Evolutionary conservation across 306 rosid genomes (phyloP), one percentile per base, ranked within the genome.

Genomic region (Dalbergia cochinchinensis): DNA sequence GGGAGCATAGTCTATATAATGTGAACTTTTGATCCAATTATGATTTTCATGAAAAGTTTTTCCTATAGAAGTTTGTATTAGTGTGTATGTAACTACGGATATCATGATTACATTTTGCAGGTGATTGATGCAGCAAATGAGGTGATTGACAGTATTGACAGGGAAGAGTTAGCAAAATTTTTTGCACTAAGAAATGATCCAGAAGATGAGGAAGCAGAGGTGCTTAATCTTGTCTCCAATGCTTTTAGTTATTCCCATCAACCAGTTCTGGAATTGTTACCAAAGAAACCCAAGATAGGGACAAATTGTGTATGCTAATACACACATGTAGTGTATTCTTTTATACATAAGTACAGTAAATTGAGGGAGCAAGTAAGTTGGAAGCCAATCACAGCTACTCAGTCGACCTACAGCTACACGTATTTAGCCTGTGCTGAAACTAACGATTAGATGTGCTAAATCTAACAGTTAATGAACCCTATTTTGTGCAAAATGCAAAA

Each of bases 131-230:
- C 97, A 58, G 97, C 99, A 62, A 80, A 88, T 81, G 96, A 90
- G 60, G 97, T 95, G 79, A 76, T 91, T 79, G 87, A 83, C 73
- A 95, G 98, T 77, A 82, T 92, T 64, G 87, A 93, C 86, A 89
- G 26, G 88, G 99, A 95, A 13, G 98, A 92, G 88, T 79, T 95
- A 26, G 90, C 92, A 16, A 91, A 85, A 73, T 85, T 19, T 78
- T 86, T 91, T 80, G 89, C 95, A 2, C 78, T 91, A 19, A 93
- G 85, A 89, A 84, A 77, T 85, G 98, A 95, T 65, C 90, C 96
- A 0, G 99, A 95, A 70, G 98, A 92, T 53, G 99, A 95, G 70
- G 98, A 92, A 42, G 89, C 89, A 53, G 99, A 95, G 94, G 99
- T 95, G 42, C 50, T 67, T 20, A 71, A 48, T 53, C 63, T 74